A percentile compares a stretch with the other conserved stretches of the same genome.
phyloP scores from a whole-genome alignment of 148 eudicot species.

The Camellia lanceoleosa region DNA sequence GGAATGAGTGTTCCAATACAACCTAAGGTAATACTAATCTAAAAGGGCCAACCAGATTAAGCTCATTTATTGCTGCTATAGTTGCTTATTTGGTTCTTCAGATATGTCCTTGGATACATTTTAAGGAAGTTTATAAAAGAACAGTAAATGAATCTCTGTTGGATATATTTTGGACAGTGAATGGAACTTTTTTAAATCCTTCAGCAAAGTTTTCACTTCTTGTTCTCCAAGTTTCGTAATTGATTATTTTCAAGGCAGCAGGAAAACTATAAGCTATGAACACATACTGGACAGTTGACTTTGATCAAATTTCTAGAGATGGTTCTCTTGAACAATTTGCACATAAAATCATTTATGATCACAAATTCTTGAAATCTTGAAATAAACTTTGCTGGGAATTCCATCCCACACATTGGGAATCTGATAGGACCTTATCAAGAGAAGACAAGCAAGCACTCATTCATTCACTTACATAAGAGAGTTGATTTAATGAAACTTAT shows the following conservation, averaged over 20 bases:
- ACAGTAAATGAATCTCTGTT: too few relatives aligned
- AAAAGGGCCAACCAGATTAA: too few relatives aligned
- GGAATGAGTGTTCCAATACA: too few relatives aligned
- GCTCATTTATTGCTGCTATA: too few relatives aligned
- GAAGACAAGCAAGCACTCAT: background rate
- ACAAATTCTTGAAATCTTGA: background rate
- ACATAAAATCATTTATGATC: background rate
- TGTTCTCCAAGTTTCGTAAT: too few relatives aligned
- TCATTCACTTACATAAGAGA: background rate
- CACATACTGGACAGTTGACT: background rate
- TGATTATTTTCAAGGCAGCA: background rate
- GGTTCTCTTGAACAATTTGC: background rate
- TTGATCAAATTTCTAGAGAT: background rate
- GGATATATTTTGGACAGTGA: too few relatives aligned
- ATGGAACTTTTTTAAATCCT: too few relatives aligned
- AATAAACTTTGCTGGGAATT: background rate
- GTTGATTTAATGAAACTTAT: background rate
- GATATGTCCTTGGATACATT: too few relatives aligned
- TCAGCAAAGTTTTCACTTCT: too few relatives aligned
- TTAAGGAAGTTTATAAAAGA: too few relatives aligned
- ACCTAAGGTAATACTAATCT: too few relatives aligned
- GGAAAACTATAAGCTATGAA: background rate
- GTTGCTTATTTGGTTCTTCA: too few relatives aligned
- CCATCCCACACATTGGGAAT: background rate
- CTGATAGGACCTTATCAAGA: background rate